Evolutionary conservation across 176 grass and related monocot genomes (phyloP), one percentile per base, ranked within the genome.

Genomic region (Luzula sylvatica): DNA sequence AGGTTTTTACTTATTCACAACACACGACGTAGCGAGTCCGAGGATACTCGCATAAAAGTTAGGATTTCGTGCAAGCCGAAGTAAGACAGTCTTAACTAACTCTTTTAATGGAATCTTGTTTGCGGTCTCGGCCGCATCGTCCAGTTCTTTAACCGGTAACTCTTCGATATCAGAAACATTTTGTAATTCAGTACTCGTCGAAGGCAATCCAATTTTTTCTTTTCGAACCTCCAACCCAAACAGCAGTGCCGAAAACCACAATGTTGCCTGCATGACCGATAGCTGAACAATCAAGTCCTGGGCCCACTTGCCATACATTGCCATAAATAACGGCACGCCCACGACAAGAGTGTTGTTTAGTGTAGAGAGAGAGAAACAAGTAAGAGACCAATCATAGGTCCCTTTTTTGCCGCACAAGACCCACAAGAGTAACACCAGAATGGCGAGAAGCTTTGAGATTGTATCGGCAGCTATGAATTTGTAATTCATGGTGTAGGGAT

Each of bases 241-340:
- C 20, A 86, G 70, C 2, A 89, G 46, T 35, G 48, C 2, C 5
- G 77, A 45, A 45, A 89, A 58, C 73, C 82, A 96, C 5, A 82
- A 61, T 45, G 81, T 76, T 67, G 57, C 26, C 70, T 96, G 90
- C 62, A 84, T 67, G 49, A 96, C 74, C 11, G 84, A 78, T 13
- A 96, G 22, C 73, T 96, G 84, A 55, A 96, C 84, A 48, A 96
- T 6, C 43, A 96, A 63, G 55, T 96, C 84, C 49, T 87, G 80
- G 42, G 84, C 90, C 90, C 90, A 96, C 30, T 78, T 56, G 26
- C 90, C 90, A 65, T 96, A 96, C 84, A 96, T 86, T 63, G 77
- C 90, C 43, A 71, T 69, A 38, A 88, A 39, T 48, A 96, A 76
- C 58, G 90, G 84, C 58, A 78, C 84, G 26, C 90, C 89, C 2